Evolutionary conservation across 2,329 filamentous ascomycete genomes (phyloP).

Genomic region (Cladosporium sphaerospermum): DNA sequence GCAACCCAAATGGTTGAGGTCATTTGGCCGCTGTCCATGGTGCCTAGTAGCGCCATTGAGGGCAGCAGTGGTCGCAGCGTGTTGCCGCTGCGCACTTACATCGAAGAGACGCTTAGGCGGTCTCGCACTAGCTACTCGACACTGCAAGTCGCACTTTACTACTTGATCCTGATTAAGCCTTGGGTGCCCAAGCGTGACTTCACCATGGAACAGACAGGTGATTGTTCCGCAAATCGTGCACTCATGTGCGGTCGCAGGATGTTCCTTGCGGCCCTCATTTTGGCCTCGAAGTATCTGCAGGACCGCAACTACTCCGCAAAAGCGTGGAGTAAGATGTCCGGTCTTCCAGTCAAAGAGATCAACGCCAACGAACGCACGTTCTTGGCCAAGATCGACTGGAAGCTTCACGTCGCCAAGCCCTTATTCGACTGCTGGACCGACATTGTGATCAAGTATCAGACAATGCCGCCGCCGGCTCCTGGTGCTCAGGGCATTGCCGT

Average conservation of each 20-base stretch:
- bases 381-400: slow-evolving; percentile 84
- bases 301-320: slow-evolving; percentile 96
- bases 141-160: slow-evolving; percentile 92
- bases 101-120: slow-evolving; percentile 90
- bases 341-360: slow-evolving; percentile 87
- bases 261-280: slow-evolving; percentile 90
- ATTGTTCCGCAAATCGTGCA: slow-evolving; percentile 65
- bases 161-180: slow-evolving; percentile 87
- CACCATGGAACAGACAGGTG: slow-evolving; percentile 75
- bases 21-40: slow-evolving; percentile 89
- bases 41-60: slow-evolving; percentile 63
- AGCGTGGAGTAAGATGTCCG: slow-evolving; percentile 98
- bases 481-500: slow-evolving; percentile 20
- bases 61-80: slow-evolving; percentile 63
- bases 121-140: slow-evolving; percentile 97
- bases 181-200: slow-evolving; percentile 80
- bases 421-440: slow-evolving; percentile 92
- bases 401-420: slow-evolving; percentile 83
- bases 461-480: slow-evolving; percentile 48
- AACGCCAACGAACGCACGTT: slow-evolving; percentile 96
- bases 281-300: slow-evolving; percentile 96
- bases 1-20: slow-evolving; percentile 95
- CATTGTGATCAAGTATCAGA: slow-evolving; percentile 68
- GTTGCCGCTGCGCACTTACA: slow-evolving; percentile 86
- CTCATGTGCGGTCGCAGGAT: slow-evolving; percentile 94